These are phyloP conservation scores for Quillaja saponaria DNA, from an alignment of 306 rosid species.

Conservation along the genomic window DNA sequence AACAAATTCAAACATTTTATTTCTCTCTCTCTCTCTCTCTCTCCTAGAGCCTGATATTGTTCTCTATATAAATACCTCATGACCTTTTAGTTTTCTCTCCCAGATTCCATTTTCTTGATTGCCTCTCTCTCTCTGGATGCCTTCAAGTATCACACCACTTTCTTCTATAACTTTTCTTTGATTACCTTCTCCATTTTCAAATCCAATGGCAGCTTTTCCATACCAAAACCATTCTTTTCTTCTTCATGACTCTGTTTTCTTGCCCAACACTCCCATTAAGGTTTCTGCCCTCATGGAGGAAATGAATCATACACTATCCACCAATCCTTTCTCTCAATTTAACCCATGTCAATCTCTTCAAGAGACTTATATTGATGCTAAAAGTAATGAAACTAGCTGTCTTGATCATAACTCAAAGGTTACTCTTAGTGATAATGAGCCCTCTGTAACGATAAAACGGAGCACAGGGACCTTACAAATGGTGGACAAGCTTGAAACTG, in stretches of 20 bases:
- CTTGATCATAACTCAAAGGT: slow-evolving; percentile 48
- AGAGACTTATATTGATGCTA: slow-evolving; percentile 20
- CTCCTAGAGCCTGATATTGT: background rate
- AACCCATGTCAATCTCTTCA: slow-evolving; percentile 25
- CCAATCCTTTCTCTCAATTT: slow-evolving; percentile 19
- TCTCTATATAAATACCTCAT: slow-evolving; percentile 55
- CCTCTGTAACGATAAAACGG: slow-evolving; percentile 49
- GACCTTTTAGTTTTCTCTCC: slow-evolving; percentile 38
- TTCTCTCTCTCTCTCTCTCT: background rate
- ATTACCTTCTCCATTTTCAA: slow-evolving; percentile 28
- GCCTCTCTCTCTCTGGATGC: slow-evolving; percentile 33
- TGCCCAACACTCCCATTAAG: slow-evolving; percentile 34
- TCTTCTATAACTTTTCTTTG: slow-evolving; percentile 45
- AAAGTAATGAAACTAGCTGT: slow-evolving; percentile 43
- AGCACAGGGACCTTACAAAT: slow-evolving; percentile 63
- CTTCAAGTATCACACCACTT: slow-evolving; percentile 7
- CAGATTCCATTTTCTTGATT: slow-evolving; percentile 44
- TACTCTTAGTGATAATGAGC: slow-evolving; percentile 47
- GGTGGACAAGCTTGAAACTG: slow-evolving; percentile 65
- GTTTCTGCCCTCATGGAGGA: slow-evolving; percentile 28
- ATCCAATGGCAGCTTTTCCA: slow-evolving; percentile 74
- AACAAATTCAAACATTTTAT: slow-evolving; percentile 11
- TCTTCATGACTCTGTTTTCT: slow-evolving; percentile 50
- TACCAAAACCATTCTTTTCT: slow-evolving; percentile 49
- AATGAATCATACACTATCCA: slow-evolving; percentile 8